Evolutionary conservation across 1,284 basidiomycete genomes (phyloP).

Genomic region (Inonotus obliquus): DNA sequence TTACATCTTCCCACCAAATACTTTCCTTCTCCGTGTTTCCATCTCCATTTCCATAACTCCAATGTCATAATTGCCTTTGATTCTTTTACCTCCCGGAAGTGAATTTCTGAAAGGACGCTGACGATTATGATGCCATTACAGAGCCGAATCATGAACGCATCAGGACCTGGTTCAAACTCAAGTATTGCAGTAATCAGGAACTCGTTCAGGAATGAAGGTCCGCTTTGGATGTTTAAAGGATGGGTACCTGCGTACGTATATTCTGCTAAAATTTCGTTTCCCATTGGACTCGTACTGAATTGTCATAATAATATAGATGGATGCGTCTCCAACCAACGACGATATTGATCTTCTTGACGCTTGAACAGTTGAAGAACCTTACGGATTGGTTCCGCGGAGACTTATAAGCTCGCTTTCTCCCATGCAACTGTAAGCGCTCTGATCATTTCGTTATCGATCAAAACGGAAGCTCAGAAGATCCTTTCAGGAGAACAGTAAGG

Average conservation of each 20-base stretch:
- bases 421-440: too few species aligned
- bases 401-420: neutral
- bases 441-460: too few species aligned
- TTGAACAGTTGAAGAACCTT: constrained; percentile 70
- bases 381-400: constrained; percentile 48
- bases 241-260: constrained; percentile 62
- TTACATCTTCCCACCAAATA: too few species aligned
- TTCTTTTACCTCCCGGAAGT: too few species aligned
- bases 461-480: too few species aligned
- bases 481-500: too few species aligned
- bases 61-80: too few species aligned
- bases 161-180: constrained; percentile 72
- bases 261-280: neutral
- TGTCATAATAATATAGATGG: constrained; percentile 40
- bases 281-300: neutral
- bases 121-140: constrained; percentile 23
- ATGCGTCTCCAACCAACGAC: constrained; percentile 81
- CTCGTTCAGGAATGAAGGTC: constrained; percentile 75
- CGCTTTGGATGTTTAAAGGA: constrained; percentile 91
- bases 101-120: too few species aligned
- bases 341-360: constrained; percentile 78
- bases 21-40: too few species aligned
- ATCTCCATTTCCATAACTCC: too few species aligned
- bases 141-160: constrained; percentile 88
- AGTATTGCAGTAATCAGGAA: constrained; percentile 66